phyloP scores from a whole-genome alignment of 495 filamentous ascomycete species.

The Neurospora terricola region DNA sequence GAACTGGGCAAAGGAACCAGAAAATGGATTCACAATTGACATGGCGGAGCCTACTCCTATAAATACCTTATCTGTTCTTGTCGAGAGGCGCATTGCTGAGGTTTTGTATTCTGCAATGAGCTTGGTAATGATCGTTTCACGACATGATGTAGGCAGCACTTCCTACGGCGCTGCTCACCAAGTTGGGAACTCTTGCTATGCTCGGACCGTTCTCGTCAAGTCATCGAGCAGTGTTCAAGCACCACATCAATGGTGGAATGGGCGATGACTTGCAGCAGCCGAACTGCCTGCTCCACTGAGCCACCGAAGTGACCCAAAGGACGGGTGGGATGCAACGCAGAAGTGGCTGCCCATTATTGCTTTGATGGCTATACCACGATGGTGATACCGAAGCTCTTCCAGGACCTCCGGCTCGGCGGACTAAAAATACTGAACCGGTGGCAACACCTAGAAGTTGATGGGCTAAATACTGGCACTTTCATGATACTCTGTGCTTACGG shows the following conservation, averaged over 20 bases:
- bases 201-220: not conserved
- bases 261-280: not conserved
- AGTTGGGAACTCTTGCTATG: not conserved
- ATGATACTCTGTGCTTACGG: not conserved
- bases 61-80: not conserved
- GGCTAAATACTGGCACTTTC: constrained; percentile 4
- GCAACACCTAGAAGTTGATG: constrained; percentile 3
- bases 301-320: not conserved
- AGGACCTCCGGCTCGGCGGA: not conserved
- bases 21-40: not conserved
- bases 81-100: not conserved
- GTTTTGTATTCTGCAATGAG: not conserved
- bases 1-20: not conserved
- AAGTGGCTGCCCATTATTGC: not conserved
- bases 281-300: not conserved
- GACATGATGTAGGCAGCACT: not conserved
- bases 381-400: not conserved
- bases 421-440: constrained; percentile 12
- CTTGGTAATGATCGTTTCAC: not conserved
- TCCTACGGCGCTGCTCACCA: not conserved
- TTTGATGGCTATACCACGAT: not conserved
- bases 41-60: not conserved
- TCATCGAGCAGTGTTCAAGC: not conserved
- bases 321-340: not conserved
- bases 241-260: not conserved